Percentiles rank a stretch among this genome's conserved stretches.
Conservation (phyloP, 257 asterid species). For the Linderniella brevidens region DNA sequence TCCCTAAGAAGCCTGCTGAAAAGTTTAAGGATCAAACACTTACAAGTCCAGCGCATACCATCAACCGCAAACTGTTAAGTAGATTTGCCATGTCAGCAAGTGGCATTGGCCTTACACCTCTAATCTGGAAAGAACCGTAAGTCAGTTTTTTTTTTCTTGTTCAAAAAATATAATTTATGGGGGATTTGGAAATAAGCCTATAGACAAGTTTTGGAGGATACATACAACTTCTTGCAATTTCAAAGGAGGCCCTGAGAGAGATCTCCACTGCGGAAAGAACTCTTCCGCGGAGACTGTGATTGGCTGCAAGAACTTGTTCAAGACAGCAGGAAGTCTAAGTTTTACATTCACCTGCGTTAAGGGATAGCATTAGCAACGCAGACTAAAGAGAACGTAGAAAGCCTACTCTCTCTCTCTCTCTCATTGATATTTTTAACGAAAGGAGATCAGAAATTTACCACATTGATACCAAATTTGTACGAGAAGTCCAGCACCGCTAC, state of each 20-base stretch:
- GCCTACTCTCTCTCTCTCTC: background rate
- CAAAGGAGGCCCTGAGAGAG: conserved; percentile 72
- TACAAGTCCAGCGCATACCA: conserved; percentile 67
- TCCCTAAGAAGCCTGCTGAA: background rate
- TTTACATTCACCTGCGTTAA: conserved; percentile 43
- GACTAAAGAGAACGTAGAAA: background rate
- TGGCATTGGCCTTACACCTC: conserved; percentile 60
- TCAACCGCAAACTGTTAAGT: conserved; percentile 32
- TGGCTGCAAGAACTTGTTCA: conserved; percentile 59
- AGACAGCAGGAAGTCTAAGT: conserved; percentile 68
- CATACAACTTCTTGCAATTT: conserved; percentile 78
- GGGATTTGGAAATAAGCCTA: background rate
- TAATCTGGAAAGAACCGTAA: conserved; percentile 27
- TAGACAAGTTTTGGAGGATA: background rate
- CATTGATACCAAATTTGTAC: conserved; percentile 35
- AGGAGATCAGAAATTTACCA: conserved; percentile 18
- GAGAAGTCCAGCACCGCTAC: conserved; percentile 70
- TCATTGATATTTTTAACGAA: background rate
- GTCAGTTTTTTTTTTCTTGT: background rate
- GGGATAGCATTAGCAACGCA: conserved; percentile 10
- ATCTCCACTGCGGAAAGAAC: conserved; percentile 73
- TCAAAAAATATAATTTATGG: background rate
- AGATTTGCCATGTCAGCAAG: conserved; percentile 53
- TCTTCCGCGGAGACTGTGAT: conserved; percentile 54
- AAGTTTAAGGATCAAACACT: conserved; percentile 16